phyloP scores from a whole-genome alignment of 2,329 filamentous ascomycete genomes.

The Aureobasidium sp. region DNA sequence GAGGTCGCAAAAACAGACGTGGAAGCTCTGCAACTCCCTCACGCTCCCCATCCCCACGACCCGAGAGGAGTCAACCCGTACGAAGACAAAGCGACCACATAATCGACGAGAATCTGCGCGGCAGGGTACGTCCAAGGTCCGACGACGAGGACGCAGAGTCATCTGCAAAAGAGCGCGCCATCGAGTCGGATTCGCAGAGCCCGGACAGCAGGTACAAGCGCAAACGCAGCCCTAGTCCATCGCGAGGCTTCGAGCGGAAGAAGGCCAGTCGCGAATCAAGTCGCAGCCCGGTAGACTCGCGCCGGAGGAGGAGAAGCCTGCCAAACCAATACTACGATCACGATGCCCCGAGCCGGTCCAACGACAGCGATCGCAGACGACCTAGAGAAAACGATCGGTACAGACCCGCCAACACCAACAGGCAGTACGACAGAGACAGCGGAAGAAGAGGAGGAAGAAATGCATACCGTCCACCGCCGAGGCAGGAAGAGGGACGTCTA shows the following conservation, averaged over 20 bases:
- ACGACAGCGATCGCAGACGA: constrained; percentile 17
- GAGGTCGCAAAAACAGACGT: constrained; percentile 14
- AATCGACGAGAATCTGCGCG: constrained; percentile 29
- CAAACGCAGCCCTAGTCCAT: constrained; percentile 24
- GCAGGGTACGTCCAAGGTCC: constrained; percentile 25
- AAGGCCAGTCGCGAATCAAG: constrained; percentile 10
- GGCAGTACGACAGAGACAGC: constrained; percentile 1
- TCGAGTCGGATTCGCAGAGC: constrained; percentile 19
- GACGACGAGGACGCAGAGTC: constrained; percentile 19
- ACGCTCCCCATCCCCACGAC: constrained; percentile 18
- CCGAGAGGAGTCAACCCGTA: constrained; percentile 18
- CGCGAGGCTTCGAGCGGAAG: constrained; percentile 20
- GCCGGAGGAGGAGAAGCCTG: constrained; percentile 29
- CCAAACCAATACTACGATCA: constrained; percentile 28
- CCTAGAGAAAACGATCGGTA: constrained; percentile 19
- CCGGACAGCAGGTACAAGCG: constrained; percentile 26
- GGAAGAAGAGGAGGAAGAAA: constrained; percentile 26
- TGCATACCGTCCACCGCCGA: constrained; percentile 1
- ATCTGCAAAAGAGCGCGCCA: constrained; percentile 21
- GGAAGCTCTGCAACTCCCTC: constrained; percentile 12
- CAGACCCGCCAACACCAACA: constrained; percentile 9
- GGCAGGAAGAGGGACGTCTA: constrained; percentile 37
- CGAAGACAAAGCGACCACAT: constrained; percentile 27
- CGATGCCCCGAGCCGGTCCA: constrained; percentile 15
- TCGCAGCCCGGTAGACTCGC: constrained; percentile 14